phyloP scores from a whole-genome alignment of 164 flowering plant genomes.

The Paratinospora sagittata region DNA sequence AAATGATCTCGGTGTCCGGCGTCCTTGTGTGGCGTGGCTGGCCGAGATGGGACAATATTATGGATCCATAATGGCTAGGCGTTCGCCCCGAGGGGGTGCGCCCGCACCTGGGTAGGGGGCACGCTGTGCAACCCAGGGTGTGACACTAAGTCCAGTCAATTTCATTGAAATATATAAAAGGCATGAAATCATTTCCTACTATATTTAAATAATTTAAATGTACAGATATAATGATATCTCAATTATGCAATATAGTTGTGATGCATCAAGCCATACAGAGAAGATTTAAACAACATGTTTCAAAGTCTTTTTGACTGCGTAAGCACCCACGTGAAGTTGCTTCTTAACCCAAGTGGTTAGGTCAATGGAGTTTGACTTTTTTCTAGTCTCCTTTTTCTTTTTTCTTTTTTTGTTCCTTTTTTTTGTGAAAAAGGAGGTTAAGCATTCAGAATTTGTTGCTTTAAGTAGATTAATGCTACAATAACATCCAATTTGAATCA shows the following conservation, averaged over 20 bases:
- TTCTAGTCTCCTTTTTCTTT: background rate
- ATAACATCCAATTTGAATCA: no score
- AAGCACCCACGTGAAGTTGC: slow-evolving; percentile 1
- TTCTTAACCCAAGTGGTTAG: background rate
- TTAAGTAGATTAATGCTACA: no score
- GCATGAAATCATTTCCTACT: background rate
- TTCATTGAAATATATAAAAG: background rate
- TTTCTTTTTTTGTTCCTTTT: background rate
- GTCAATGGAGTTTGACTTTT: background rate
- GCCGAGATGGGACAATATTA: no score
- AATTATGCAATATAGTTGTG: background rate
- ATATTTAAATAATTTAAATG: background rate
- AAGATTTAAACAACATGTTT: background rate
- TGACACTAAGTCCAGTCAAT: no score
- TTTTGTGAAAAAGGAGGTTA: background rate
- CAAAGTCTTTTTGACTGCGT: background rate
- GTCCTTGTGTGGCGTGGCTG: no score
- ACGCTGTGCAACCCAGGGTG: no score
- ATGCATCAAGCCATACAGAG: background rate
- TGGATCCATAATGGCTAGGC: no score
- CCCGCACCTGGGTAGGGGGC: no score
- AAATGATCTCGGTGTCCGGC: no score
- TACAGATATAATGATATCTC: background rate
- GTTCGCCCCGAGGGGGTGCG: no score
- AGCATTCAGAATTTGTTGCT: background rate